Evolutionary conservation across 768 basidiomycete genomes (phyloP), one percentile per base, ranked within the genome.

Genomic region (Rickenella mellea): DNA sequence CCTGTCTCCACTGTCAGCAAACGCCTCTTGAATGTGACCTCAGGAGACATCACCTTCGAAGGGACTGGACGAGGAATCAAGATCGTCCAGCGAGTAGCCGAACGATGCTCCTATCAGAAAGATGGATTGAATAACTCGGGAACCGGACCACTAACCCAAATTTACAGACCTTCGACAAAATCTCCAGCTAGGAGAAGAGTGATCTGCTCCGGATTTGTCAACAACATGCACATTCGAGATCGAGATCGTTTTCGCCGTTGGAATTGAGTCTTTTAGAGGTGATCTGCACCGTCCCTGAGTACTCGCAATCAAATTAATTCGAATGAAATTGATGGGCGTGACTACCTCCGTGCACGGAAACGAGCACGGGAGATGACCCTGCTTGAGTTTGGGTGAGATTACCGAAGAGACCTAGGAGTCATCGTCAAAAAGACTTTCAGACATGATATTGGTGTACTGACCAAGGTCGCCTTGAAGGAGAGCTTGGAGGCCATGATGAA

Each of bases 401-500:
- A 12, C 26, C 42, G 31, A 59, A 52, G 48, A 66, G 15, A 40
- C 74, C 56, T 15, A 74, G 61, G 42, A 36, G 33, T 6, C n/a
- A n/a, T 52, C 24, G 15, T 36, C 11, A 25, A 17, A 47, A 9
- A 36, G 15, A 20, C 19, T 21, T 20, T 31, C 20, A 2, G 28
- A 19, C 8, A 14, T 30, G 12, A 30, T 33, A 17, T 26, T 36
- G 31, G 27, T 5, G 19, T 30, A 26, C n/a, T 12, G 11, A 41
- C 47, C 42, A 9, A 51, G 42, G 20, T 75, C 74, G 2, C 56
- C 51, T 35, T 67, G 68, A 17, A 62, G 39, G 48, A 64, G 74
- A 6, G 71, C 56, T 44, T 73, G 65, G 0, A 75, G 75, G 4
- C 69, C 69, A 48, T 66, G 76, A 51, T 76, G 74, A 46, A 70